Evolutionary conservation across 2,329 filamentous ascomycete genomes (phyloP).

Genomic region (Bipolaris zeicola): DNA sequence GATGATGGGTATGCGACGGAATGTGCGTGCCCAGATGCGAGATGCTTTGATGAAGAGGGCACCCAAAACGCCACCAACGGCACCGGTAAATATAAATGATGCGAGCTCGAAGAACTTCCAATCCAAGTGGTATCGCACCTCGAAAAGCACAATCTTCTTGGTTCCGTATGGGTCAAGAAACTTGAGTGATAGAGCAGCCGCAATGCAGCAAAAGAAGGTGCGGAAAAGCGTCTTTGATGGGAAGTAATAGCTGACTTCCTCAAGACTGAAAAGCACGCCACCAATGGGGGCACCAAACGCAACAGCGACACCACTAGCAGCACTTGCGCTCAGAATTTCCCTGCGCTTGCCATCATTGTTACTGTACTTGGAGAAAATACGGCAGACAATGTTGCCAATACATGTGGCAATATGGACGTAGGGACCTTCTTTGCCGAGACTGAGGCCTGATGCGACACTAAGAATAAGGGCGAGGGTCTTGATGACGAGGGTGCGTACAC

Average conservation of each 20-base stretch:
- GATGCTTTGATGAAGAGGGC: constrained; percentile 97
- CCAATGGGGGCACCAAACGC: constrained; percentile 91
- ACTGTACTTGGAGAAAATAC: constrained; percentile 93
- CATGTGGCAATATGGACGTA: constrained; percentile 98
- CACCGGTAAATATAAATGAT: constrained; percentile 82
- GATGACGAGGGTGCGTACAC: constrained; percentile 81
- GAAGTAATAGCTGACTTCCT: constrained; percentile 97
- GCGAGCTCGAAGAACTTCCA: constrained; percentile 93
- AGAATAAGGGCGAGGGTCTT: constrained; percentile 84
- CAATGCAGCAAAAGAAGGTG: constrained; percentile 98
- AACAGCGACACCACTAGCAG: constrained; percentile 89
- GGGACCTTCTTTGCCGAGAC: constrained; percentile 91
- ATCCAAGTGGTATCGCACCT: constrained; percentile 86
- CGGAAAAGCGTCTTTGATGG: constrained; percentile 95
- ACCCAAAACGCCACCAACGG: constrained; percentile 82
- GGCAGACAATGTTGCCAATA: constrained; percentile 92
- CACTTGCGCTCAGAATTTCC: constrained; percentile 90
- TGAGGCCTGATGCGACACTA: constrained; percentile 89
- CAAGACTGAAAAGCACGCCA: constrained; percentile 88
- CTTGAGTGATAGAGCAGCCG: constrained; percentile 85
- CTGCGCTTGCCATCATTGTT: constrained; percentile 91
- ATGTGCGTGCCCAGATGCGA: constrained; percentile 84
- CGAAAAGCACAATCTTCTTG: constrained; percentile 94
- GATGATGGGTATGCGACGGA: constrained; percentile 79
- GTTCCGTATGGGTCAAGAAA: constrained; percentile 97